Evolutionary conservation across 768 basidiomycete genomes (phyloP), one percentile per base, ranked within the genome.

Genomic region (Candolleomyces efflorescens): DNA sequence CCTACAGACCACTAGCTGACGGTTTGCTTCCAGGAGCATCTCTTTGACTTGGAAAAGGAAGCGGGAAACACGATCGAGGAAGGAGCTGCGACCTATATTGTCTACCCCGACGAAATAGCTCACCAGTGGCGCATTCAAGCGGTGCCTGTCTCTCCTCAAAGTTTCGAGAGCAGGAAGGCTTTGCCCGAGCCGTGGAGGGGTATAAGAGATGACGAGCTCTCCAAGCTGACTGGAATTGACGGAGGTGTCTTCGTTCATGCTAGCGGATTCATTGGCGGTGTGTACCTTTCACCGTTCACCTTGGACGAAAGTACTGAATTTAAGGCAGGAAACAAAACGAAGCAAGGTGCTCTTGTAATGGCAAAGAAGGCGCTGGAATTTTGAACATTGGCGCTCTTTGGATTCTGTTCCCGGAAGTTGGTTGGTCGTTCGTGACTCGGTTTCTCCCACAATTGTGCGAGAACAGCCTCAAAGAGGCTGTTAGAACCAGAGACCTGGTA

Each of bases 121-220:
- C 80, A 76, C 5, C 86, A 80, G 67, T 99, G 95, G 95, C 86
- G 97, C 43, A 74, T 99, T 46, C 96, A 98, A 68, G 95, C 96
- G 6, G 90, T 99, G 17, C 89, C 96, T 5, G 71, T 86, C 48
- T 77, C 85, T 0, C 76, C 90, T 1, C 90, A 91, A 63, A 91
- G 89, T 67, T 99, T 98, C 64, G 83, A 87, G 67, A 94, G 89
- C 70, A 82, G 96, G 27, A 97, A 96, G 72, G 86, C 94, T 1
- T 76, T 99, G 41, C 97, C 97, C 1, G 94, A 97, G 67, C 77
- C 79, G 61, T 99, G 97, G 97, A 82, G 95, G 60, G 97, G 97
- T 5, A 72, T 94, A 39, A 79, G 97, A 48, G 96, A 98, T 69
- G 89, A 91, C 10, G 81, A 82, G 46, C 75, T 99, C 41, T 89